Base-by-base conservation (phyloP, 2,329 filamentous ascomycete genomes). In the Nigrograna mackinnonii region DNA sequence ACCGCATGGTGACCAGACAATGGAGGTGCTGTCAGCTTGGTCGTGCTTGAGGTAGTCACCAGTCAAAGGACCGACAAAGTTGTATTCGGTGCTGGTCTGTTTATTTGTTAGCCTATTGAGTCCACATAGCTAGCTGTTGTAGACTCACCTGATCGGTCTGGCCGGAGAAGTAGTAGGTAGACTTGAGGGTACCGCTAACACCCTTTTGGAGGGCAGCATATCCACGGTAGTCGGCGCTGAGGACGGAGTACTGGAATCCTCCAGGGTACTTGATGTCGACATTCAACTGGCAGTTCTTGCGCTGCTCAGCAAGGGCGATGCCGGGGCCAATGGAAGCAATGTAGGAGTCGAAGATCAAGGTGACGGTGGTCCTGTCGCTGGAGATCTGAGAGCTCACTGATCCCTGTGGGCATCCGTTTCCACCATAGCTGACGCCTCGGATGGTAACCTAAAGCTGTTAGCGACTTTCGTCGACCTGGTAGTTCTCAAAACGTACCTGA, bases 251-350 rank as follows among this genome's bases (percentile, higher is more conserved):
- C 62, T 78, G 74, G 69, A 76, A 79, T 38, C 77, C 76, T 40
- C 67, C 66, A 12, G 77, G 77, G 55, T 79, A 79, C 42, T 69
- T 58, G 42, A 80, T 66, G 61, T 76, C 70, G 50, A 79, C 60
- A 60, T 78, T 79, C 47, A 79, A 62, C 60, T 79, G 74, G 67
- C 77, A 80, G 64, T 79, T 79, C 68, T 75, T 76, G 58, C 76
- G 73, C 54, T 68, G 65, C 43, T 77, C 66, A 31, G 67, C 69
- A 31, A 74, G 54, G 7, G 67, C 24, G 39, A 76, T 62, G 39
- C 65, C 64, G 13, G 69, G 67, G 35, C 77, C 77, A 28, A 78
- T 72, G 37, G 75, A 72, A 26, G 76, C 77, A 31, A 77, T 68
- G 50, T 79, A 79, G 13, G 62, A 45, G 58, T 77, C 75, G 57